Evolutionary conservation across 805 yeast genomes (phyloP).

Genomic region (Wickerhamomyces strasburgensis): DNA sequence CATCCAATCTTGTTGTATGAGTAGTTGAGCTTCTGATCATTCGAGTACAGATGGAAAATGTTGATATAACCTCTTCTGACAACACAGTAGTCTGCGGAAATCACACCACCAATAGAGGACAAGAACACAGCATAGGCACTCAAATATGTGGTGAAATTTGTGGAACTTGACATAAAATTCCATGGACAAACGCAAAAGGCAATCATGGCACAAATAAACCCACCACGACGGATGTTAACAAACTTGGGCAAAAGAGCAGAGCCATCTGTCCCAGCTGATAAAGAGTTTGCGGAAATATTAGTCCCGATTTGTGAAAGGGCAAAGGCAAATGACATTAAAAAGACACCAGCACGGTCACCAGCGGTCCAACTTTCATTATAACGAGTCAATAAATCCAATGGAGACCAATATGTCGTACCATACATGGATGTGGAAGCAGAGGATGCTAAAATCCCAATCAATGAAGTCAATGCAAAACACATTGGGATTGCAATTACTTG

Average conservation of each 20-base stretch:
- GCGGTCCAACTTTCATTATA: conserved; percentile 40
- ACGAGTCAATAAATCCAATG: conserved; percentile 33
- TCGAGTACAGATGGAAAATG: conserved; percentile 58
- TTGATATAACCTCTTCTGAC: conserved; percentile 65
- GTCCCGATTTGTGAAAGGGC: conserved; percentile 47
- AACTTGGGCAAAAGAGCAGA: conserved; percentile 53
- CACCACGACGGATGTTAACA: conserved; percentile 58
- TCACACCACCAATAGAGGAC: conserved; percentile 73
- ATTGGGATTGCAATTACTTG: conserved; percentile 29
- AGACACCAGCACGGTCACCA: conserved; percentile 34
- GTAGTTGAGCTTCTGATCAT: conserved; percentile 40
- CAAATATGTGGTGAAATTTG: conserved; percentile 66
- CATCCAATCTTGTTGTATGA: conserved; percentile 56
- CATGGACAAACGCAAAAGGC: conserved; percentile 75
- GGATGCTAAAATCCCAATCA: conserved; percentile 30
- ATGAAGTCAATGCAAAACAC: conserved; percentile 26
- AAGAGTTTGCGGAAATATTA: conserved; percentile 64
- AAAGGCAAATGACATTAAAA: conserved; percentile 20
- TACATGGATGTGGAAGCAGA: conserved; percentile 31
- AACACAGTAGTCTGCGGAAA: conserved; percentile 51
- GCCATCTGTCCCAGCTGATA: conserved; percentile 55
- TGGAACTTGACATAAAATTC: conserved; percentile 50
- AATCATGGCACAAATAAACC: conserved; percentile 58
- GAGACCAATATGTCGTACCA: conserved; percentile 41
- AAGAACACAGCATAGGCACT: conserved; percentile 76